Percentiles rank a stretch among this genome's conserved stretches.
Conservation (phyloP, 345 rosid species). For the Salix caprea region DNA sequence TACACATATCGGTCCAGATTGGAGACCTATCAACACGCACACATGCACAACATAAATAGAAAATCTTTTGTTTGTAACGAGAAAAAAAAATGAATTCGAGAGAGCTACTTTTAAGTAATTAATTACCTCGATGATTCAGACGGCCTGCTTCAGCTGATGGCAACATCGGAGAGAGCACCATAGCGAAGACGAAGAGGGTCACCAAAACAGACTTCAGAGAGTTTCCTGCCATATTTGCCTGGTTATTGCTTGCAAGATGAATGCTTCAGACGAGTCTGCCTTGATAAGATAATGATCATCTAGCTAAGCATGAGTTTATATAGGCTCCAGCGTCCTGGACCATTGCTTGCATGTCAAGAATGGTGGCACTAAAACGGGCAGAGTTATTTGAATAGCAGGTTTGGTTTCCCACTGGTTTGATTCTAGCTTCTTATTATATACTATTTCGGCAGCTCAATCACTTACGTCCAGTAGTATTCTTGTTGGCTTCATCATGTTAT, state of each 20-base stretch:
- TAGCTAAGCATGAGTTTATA: not conserved
- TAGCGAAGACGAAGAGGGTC: constrained; percentile 4
- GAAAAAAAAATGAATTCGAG: not conserved
- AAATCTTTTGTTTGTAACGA: not conserved
- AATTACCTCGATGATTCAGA: not conserved
- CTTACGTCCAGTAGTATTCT: too few species aligned
- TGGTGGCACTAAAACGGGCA: not conserved
- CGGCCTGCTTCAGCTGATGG: constrained; percentile 8
- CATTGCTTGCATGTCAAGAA: not conserved
- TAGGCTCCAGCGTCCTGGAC: not conserved
- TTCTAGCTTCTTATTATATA: not conserved
- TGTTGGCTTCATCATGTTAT: too few species aligned
- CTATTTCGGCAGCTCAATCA: not conserved
- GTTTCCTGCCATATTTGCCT: not conserved
- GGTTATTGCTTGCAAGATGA: not conserved
- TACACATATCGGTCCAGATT: not conserved
- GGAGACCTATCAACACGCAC: not conserved
- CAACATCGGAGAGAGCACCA: constrained; percentile 2
- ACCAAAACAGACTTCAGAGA: constrained; percentile 4
- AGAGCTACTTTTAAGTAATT: not conserved
- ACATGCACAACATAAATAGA: not conserved
- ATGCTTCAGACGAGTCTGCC: not conserved
- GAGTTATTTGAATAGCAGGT: not conserved
- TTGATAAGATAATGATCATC: not conserved
- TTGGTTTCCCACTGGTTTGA: not conserved